Percentiles rank a stretch among this genome's conserved stretches.
Conservation (phyloP, 2,329 filamentous ascomycete species). For the Ophiostoma piceae region DNA sequence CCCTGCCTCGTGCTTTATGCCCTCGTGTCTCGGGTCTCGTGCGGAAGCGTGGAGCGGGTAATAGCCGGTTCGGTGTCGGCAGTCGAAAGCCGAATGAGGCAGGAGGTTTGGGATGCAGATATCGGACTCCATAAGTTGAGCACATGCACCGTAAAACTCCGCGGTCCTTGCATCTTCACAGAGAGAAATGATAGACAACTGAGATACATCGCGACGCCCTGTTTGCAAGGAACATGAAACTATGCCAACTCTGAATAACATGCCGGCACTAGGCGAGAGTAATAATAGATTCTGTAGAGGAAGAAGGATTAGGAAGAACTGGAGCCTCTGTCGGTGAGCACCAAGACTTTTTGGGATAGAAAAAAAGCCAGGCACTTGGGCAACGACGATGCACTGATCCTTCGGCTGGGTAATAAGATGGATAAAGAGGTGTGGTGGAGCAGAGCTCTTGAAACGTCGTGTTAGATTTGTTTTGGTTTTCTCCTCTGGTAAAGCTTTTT, state of each 20-base stretch:
- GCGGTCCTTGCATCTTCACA: too few species aligned
- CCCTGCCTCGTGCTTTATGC: not conserved
- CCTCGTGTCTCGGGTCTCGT: not conserved
- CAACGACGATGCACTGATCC: not conserved
- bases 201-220: not conserved
- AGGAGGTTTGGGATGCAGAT: not conserved
- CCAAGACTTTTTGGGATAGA: not conserved
- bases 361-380: not conserved
- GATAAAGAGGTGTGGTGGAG: not conserved
- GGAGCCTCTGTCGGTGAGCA: not conserved
- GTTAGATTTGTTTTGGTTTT: not conserved
- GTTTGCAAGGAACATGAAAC: not conserved
- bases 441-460: not conserved
- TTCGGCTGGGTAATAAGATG: not conserved
- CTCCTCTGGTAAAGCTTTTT: not conserved
- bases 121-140: not conserved
- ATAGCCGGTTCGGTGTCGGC: not conserved
- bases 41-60: not conserved
- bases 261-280: not conserved
- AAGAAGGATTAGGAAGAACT: not conserved
- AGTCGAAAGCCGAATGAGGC: not conserved
- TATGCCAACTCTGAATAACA: not conserved
- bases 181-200: too few species aligned
- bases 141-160: not conserved
- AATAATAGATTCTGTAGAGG: not conserved